Percentiles rank a stretch among this genome's conserved stretches.
Conservation (phyloP, 495 filamentous ascomycete genomes). For the Podospora bellae-mahoneyi region DNA sequence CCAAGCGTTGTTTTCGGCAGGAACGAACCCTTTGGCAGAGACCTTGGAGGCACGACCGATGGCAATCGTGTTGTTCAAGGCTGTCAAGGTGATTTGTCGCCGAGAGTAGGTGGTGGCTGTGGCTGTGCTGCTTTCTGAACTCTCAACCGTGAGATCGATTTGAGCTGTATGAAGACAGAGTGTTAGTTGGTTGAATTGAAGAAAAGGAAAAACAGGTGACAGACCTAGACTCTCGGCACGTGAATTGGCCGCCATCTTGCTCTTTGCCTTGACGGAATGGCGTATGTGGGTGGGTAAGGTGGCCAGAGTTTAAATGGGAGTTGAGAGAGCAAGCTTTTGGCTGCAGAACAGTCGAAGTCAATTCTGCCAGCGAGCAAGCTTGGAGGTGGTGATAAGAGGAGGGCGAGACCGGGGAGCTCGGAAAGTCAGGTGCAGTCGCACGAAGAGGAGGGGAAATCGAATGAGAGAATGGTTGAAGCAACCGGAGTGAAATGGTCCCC, state of each 20-base stretch:
- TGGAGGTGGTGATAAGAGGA: not conserved
- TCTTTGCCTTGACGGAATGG: not conserved
- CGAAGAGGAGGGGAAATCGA: constrained; percentile 1
- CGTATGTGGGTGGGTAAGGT: not conserved
- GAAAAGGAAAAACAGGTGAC: not conserved
- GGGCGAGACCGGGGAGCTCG: not conserved
- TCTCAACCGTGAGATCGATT: not conserved
- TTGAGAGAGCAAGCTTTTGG: not conserved
- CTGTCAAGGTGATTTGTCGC: constrained; percentile 34
- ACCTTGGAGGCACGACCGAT: constrained; percentile 44
- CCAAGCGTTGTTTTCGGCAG: constrained; percentile 58
- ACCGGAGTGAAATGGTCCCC: not conserved
- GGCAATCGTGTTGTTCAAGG: constrained; percentile 20
- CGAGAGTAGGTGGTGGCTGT: not conserved
- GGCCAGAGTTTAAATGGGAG: not conserved
- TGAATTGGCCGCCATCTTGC: not conserved
- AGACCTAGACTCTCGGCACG: not conserved
- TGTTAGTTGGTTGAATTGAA: not conserved
- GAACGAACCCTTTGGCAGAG: constrained; percentile 37
- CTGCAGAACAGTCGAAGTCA: not conserved
- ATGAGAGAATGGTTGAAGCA: not conserved
- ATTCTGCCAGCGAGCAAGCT: not conserved
- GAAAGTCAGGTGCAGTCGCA: not conserved
- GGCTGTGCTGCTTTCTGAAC: not conserved
- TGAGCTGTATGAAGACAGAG: not conserved